A percentile compares a stretch with the other conserved stretches of the same genome.
Evolutionary conservation across 495 filamentous ascomycete genomes (phyloP).

Genomic region (Parathielavia appendiculata): DNA sequence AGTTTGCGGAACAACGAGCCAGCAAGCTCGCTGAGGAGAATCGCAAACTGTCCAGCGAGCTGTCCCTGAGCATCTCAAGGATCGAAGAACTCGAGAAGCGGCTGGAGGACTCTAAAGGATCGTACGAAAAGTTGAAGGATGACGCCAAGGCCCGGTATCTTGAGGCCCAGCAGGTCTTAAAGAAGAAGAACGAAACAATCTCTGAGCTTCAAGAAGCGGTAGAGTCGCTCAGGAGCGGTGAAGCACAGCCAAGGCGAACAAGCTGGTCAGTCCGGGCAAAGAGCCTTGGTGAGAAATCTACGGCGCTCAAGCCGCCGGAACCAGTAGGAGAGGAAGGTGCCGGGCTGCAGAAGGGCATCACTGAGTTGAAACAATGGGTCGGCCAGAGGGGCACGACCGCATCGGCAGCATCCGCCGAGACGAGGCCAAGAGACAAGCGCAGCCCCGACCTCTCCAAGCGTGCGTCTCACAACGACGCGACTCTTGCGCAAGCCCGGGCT

Average conservation of each 20-base stretch:
- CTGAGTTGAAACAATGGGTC: conserved; percentile 19
- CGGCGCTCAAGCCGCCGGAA: conserved; percentile 21
- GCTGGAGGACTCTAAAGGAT: conserved; percentile 37
- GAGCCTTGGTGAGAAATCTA: conserved; percentile 24
- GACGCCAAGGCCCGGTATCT: conserved; percentile 52
- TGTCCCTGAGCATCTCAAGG: conserved; percentile 33
- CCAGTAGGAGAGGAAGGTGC: conserved; percentile 23
- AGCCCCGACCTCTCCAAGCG: conserved; percentile 15
- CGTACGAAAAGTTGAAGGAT: conserved; percentile 54
- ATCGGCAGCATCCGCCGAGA: not conserved
- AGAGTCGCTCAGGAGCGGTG: conserved; percentile 26
- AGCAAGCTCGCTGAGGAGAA: conserved; percentile 44
- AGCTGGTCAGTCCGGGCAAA: conserved; percentile 14
- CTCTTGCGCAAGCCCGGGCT: conserved; percentile 25
- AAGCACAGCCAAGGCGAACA: conserved; percentile 20
- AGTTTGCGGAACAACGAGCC: conserved; percentile 41
- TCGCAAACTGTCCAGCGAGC: conserved; percentile 38
- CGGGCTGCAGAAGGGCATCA: conserved; percentile 19
- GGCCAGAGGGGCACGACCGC: conserved; percentile 15
- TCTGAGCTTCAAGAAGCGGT: conserved; percentile 35
- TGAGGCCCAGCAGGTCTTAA: conserved; percentile 52
- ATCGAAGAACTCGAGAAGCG: conserved; percentile 42
- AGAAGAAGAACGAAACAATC: conserved; percentile 63
- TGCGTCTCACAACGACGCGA: conserved; percentile 20
- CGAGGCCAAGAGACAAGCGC: conserved; percentile 7